Base-by-base conservation (phyloP, 225 moss, liverwort and hornwort genomes). In the Asterella californica region DNA sequence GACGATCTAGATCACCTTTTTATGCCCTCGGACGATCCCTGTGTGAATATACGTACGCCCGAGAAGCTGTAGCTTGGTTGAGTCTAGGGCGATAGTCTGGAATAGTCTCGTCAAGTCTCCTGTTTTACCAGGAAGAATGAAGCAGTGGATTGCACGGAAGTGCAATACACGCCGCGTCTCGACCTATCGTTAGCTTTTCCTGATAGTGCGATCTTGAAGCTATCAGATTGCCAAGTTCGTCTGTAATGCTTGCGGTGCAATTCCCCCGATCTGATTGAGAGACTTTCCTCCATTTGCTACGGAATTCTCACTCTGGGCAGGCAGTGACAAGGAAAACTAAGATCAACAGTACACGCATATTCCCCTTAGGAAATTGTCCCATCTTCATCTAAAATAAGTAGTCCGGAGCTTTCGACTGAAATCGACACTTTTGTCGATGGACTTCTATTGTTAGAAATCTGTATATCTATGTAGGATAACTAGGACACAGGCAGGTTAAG, bases 1-100 rank as follows among this genome's bases (percentile, higher is more conserved):
- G 81, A 83, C 33, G 80, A 84, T 27, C 75, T 87, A 15, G 84
- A 87, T 32, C 82, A 82, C 54, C 74, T 87, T 15, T 87, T 87
- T n/a, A 71, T 53, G 32, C 68, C 78, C 15, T 78, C 78, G 15
- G 64, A 65, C 2, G 78, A 48, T 27, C 32, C 78, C 37, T 78
- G 25, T 66, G 65, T 66, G 17, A 64, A 47, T 65, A 66, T 78
- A 46, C 45, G 60, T 25, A 63, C 78, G 14, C 66, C 78, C 15
- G 78, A 78, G 48, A 63, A 50, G 78, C 76, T 12, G 36, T 60
- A 25, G 36, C 18, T n/a, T 1, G 1, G 6, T 34, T 60, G 9
- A 32, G 49, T 38, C 21, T 38, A 15, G 34, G 6, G 24, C 34
- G 42, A 2, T 64, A 27, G 27, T 64, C 27, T 64, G 34, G 4